These are phyloP conservation scores for Planoprotostelium fungivorum DNA, from an alignment of 78 protist species.

Conservation along the genomic window DNA sequence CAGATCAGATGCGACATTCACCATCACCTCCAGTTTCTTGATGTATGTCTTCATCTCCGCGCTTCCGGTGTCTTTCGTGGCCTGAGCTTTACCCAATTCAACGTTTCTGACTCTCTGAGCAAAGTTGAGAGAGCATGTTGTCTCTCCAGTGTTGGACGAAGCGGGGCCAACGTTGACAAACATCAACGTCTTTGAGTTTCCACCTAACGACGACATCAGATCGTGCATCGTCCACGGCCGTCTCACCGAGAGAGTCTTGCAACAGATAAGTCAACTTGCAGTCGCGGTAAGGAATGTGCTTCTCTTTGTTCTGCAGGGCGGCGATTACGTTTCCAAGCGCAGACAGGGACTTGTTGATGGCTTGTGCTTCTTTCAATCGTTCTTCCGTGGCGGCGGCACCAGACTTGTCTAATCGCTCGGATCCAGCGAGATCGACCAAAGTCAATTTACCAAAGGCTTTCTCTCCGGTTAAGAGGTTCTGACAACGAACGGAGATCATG, in stretches of 20 bases:
- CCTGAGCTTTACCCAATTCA: neutral
- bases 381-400: conserved; percentile 22
- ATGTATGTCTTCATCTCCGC: neutral
- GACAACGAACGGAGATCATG: neutral
- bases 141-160: neutral
- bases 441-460: conserved; percentile 12
- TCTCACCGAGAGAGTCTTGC: conserved; percentile 29
- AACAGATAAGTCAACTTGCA: conserved; percentile 48
- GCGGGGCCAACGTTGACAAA: conserved; percentile 27
- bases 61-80: neutral
- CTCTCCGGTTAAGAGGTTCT: conserved; percentile 2
- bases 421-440: conserved; percentile 82
- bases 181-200: conserved; percentile 40
- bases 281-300: conserved; percentile 65
- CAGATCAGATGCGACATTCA: neutral
- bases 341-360: conserved; percentile 74
- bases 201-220: no score
- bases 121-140: conserved; percentile 16
- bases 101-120: conserved; percentile 16
- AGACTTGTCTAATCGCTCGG: conserved; percentile 54
- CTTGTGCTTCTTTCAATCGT: conserved; percentile 68
- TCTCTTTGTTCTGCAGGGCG: conserved; percentile 27
- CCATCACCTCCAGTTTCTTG: neutral
- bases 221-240: no score
- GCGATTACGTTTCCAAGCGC: conserved; percentile 64